Evolutionary conservation across 163 green algal species (phyloP), one percentile per base, ranked within the genome.

Genomic region (Scenedesmus sp.): DNA sequence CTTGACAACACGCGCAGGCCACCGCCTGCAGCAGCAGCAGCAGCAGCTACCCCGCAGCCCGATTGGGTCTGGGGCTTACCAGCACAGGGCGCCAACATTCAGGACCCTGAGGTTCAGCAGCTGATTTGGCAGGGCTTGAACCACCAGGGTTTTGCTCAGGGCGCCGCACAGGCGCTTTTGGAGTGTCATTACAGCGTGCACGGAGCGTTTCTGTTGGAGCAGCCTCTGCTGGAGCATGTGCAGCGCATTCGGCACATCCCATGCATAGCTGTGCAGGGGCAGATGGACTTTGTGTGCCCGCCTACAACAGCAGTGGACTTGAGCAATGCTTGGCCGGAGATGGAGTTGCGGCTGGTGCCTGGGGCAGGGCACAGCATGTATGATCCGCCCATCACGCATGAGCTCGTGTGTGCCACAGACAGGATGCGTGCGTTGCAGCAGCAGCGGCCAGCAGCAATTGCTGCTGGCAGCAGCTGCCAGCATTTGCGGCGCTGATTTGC

Each of bases 361-460:
- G 91, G 87, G 10, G 94, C 94, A 9, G 95, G 94, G 12, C 96
- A 97, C 86, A 95, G 88, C 20, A 95, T 96, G 95, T 97, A 97
- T 87, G 92, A 97, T 77, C 90, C 94, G 0, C 73, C 57, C 7
- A 95, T 97, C 64, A 91, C 73, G 23, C 92, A 96, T 74, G 94
- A 96, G 81, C 89, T 97, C 34, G 56, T 97, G 20, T 74, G 88
- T 26, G 95, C 95, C 1, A 95, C 94, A 13, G 89, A 95, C 54
- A 84, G 91, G 10, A 93, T 96, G 90, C 54, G 90, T 2, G 88
- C 76, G 23, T 26, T 90, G 54, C 87, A 86, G 70, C 56, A 59
- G 87, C 87, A 60, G 16, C 56, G 26, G 52, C 34, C 60, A 56
- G 34, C n/a, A 34, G 62, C n/a, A 16, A 20, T 86, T 86, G 15